Conservation (phyloP, 2,329 filamentous ascomycete species). For the Diplodia corticola region DNA sequence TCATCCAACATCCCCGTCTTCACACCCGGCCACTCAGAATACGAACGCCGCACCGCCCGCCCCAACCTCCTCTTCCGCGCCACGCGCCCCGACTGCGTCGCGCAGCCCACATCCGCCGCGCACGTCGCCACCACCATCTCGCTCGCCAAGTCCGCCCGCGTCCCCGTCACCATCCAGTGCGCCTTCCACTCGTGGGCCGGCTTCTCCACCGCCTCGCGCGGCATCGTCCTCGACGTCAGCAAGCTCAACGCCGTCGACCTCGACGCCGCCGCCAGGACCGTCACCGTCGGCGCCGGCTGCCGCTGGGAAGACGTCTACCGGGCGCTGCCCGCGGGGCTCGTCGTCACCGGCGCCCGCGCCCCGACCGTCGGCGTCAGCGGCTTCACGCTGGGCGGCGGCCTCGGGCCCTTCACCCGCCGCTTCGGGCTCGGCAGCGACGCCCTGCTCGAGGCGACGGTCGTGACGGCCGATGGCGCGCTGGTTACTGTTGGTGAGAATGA, state of each 20-base stretch:
- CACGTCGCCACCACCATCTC: not conserved
- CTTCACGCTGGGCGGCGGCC: conserved; percentile 43
- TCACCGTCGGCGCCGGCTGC: not conserved
- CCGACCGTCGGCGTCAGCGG: conserved; percentile 33
- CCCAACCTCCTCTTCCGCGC: not conserved
- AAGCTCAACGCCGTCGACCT: not conserved
- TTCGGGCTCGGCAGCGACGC: conserved; percentile 43
- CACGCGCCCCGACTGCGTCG: not conserved
- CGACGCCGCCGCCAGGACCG: not conserved
- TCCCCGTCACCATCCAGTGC: not conserved
- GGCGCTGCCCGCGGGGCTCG: not conserved
- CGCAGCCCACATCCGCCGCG: not conserved
- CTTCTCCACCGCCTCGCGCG: not conserved
- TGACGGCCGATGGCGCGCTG: conserved; percentile 32
- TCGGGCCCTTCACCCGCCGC: conserved; percentile 38
- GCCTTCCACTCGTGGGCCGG: not conserved
- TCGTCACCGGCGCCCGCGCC: not conserved
- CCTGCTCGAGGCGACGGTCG: conserved; percentile 38
- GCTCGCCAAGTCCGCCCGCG: accelerated
- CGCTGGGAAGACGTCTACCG: not conserved
- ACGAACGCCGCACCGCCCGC: not conserved
- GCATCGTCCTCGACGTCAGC: not conserved
- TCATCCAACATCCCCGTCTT: not conserved
- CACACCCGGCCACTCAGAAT: not conserved
- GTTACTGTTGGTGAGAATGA: conserved; percentile 27